Percentiles rank a stretch among this genome's conserved stretches.
Evolutionary conservation across 2,329 filamentous ascomycete genomes (phyloP).

Genomic region (Ophioceras dolichostomum): DNA sequence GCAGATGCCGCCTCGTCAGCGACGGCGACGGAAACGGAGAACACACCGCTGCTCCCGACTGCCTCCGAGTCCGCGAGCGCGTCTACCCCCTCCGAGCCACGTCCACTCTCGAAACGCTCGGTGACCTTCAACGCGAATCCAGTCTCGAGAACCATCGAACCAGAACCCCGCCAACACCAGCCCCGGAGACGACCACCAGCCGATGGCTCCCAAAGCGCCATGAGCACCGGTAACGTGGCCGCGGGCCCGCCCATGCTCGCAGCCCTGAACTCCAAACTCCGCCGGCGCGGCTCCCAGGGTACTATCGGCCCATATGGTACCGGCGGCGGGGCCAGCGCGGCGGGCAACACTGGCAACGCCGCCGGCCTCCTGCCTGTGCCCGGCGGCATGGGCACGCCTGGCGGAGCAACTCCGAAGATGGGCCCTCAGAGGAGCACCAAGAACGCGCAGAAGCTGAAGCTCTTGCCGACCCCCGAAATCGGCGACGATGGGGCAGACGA

Average conservation of each 20-base stretch:
- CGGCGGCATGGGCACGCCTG: constrained; percentile 7
- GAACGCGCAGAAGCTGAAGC: constrained; percentile 91
- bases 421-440: constrained; percentile 92
- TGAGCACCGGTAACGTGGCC: constrained; percentile 27
- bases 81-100: constrained; percentile 12
- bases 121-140: constrained; percentile 70
- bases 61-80: constrained; percentile 9
- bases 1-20: no score
- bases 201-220: constrained; percentile 19
- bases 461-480: constrained; percentile 83
- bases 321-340: constrained; percentile 22
- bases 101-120: constrained; percentile 40
- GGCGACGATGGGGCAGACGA: constrained; percentile 69
- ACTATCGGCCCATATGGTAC: background rate
- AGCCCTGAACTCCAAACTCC: constrained; percentile 75
- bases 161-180: constrained; percentile 22
- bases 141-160: constrained; percentile 47
- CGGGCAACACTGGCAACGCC: no score
- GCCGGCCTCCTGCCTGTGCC: constrained; percentile 17
- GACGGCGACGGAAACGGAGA: constrained; percentile 7
- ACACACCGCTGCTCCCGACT: constrained; percentile 11
- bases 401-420: constrained; percentile 48
- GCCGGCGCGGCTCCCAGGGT: constrained; percentile 74
- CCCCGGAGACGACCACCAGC: constrained; percentile 12
- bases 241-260: constrained; percentile 53